Evolutionary conservation across 352 stramenopile genomes (phyloP).

Genomic region (Globisporangium acanthophoron): DNA sequence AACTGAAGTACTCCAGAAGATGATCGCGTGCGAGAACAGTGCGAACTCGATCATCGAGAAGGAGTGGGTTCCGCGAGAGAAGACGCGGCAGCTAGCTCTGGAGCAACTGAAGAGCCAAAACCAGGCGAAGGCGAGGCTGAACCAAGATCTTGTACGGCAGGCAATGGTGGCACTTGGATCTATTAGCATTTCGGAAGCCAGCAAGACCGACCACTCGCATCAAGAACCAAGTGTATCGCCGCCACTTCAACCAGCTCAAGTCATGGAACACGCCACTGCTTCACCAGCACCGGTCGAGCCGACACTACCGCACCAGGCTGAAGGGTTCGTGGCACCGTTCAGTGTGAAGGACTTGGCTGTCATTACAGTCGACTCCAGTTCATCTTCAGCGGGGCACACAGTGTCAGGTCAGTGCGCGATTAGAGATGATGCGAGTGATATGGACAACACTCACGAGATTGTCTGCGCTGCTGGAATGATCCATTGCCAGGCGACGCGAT

Average conservation of each 20-base stretch:
- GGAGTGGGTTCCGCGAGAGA: constrained; percentile 57
- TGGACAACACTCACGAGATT: neutral
- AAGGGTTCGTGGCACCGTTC: neutral
- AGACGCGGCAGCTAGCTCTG: constrained; percentile 35
- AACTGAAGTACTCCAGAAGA: constrained; percentile 42
- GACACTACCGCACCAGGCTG: neutral
- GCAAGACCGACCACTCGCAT: neutral
- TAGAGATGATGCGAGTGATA: neutral
- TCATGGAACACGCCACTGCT: neutral
- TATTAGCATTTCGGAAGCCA: neutral
- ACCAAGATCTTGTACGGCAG: constrained; percentile 44
- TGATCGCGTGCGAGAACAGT: constrained; percentile 44
- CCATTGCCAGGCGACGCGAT: neutral
- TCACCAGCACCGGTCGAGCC: neutral
- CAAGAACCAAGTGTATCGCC: neutral
- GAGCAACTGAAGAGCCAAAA: constrained; percentile 30
- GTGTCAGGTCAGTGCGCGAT: neutral
- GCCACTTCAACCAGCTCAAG: neutral
- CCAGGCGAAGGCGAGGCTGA: constrained; percentile 28
- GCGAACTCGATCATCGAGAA: constrained; percentile 43
- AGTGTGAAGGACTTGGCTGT: neutral
- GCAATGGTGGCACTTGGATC: constrained; percentile 31
- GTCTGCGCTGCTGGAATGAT: neutral
- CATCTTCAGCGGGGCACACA: neutral
- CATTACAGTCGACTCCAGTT: neutral